phyloP scores from a whole-genome alignment of 2,329 filamentous ascomycete species.

The Basipetospora chlamydospora region DNA sequence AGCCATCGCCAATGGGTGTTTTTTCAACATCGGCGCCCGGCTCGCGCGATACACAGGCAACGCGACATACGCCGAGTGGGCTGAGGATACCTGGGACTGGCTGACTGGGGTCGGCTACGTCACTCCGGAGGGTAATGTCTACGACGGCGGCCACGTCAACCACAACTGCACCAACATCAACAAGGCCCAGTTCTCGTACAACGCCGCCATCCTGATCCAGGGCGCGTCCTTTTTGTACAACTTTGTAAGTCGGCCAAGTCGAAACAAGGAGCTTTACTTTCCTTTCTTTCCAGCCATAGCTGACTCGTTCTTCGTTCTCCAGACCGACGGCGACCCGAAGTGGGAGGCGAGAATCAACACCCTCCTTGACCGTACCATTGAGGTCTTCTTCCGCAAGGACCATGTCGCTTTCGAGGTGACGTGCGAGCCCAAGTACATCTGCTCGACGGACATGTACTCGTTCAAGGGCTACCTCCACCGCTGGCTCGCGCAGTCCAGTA shows the following conservation, averaged over 20 bases:
- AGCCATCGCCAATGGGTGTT: constrained; percentile 47
- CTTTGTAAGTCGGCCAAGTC: constrained; percentile 15
- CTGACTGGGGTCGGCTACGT: constrained; percentile 32
- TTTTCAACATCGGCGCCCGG: constrained; percentile 52
- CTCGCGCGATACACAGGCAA: constrained; percentile 59
- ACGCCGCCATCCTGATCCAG: constrained; percentile 34
- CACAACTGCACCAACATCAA: constrained; percentile 38
- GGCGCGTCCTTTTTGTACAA: constrained; percentile 48
- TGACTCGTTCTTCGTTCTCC: too few relatives aligned
- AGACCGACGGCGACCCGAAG: constrained; percentile 15
- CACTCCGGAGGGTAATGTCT: constrained; percentile 41
- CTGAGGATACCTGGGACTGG: constrained; percentile 43
- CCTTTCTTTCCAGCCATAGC: constrained; percentile 7
- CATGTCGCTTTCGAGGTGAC: constrained; percentile 47
- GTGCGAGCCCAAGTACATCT: constrained; percentile 40
- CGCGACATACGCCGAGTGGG: constrained; percentile 46
- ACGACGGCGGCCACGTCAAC: constrained; percentile 37
- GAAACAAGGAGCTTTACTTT: constrained; percentile 18
- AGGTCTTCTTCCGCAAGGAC: constrained; percentile 30
- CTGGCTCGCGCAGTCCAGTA: constrained; percentile 38
- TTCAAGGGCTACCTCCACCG: constrained; percentile 48
- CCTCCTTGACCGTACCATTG: constrained; percentile 30
- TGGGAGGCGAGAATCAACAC: constrained; percentile 39
- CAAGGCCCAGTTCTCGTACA: constrained; percentile 40
- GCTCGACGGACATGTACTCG: constrained; percentile 47